A percentile compares a stretch with the other conserved stretches of the same genome.
Conservation (phyloP, 192 early-diverging fungal species). For the Diversispora epigaea region DNA sequence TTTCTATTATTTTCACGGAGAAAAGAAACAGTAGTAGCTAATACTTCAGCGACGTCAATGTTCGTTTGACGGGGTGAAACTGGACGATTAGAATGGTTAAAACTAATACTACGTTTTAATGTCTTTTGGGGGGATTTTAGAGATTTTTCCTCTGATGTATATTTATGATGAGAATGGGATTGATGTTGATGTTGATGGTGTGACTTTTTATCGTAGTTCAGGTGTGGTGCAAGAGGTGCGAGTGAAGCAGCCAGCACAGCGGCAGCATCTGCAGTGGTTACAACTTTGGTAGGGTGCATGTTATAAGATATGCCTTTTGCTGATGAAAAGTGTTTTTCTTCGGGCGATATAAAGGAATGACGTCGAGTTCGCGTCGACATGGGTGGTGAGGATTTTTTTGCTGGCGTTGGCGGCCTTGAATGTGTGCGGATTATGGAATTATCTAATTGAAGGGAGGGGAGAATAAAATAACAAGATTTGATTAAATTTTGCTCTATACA, state of each 20-base stretch:
- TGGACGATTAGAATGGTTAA: slow-evolving; percentile 26
- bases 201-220: background rate
- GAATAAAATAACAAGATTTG: background rate
- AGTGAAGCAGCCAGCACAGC: slow-evolving; percentile 32
- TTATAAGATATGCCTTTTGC: background rate
- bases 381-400: slow-evolving; percentile 24
- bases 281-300: background rate
- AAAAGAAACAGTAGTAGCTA: slow-evolving; percentile 26
- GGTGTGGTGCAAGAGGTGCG: background rate
- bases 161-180: background rate
- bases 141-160: slow-evolving; percentile 21
- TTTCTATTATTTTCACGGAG: slow-evolving; percentile 29
- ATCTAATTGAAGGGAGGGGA: background rate
- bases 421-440: slow-evolving; percentile 15
- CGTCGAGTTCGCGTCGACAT: slow-evolving; percentile 7
- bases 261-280: slow-evolving; percentile 25
- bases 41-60: slow-evolving; percentile 32
- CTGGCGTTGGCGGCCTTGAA: slow-evolving; percentile 15
- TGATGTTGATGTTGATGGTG: background rate
- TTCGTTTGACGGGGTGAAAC: slow-evolving; percentile 20
- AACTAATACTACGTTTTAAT: slow-evolving; percentile 26
- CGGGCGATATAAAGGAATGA: slow-evolving; percentile 25
- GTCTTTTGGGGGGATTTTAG: slow-evolving; percentile 20
- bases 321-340: background rate
- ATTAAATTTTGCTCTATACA: too few relatives aligned